Percentiles rank a stretch among this genome's conserved stretches.
phyloP scores from a whole-genome alignment of 441 rosid genomes.

The Gossypium davidsonii region DNA sequence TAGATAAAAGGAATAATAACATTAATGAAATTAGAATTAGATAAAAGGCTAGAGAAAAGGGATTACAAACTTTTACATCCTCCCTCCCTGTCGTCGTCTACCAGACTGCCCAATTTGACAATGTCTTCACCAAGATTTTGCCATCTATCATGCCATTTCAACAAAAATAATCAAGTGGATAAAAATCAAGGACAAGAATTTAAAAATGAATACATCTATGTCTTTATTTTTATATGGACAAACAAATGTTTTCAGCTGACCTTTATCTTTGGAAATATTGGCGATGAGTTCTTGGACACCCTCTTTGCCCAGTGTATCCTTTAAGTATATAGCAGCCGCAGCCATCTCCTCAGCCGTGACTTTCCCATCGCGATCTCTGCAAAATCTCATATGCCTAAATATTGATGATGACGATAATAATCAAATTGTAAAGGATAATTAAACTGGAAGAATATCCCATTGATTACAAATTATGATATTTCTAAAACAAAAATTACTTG shows the following conservation, averaged over 20 bases:
- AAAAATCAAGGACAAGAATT: too few species aligned
- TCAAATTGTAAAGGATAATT: too few species aligned
- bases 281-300: slow-evolving; percentile 76
- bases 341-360: slow-evolving; percentile 87
- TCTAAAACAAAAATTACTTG: too few species aligned
- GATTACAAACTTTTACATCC: too few species aligned
- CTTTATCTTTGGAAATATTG: slow-evolving; percentile 73
- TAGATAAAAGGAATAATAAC: too few species aligned
- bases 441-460: too few species aligned
- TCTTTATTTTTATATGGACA: background rate
- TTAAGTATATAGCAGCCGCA: slow-evolving; percentile 62
- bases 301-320: slow-evolving; percentile 71
- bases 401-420: too few species aligned
- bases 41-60: too few species aligned
- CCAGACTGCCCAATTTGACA: background rate
- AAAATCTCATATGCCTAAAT: background rate
- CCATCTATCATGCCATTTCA: background rate
- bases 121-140: background rate
- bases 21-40: too few species aligned
- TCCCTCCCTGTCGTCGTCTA: background rate
- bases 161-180: too few species aligned
- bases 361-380: slow-evolving; percentile 80
- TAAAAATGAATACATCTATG: too few species aligned
- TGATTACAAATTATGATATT: too few species aligned
- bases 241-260: slow-evolving; percentile 25